Evolutionary conservation across 108 stramenopile genomes (phyloP).

Genomic region (Cyclotella sp.): DNA sequence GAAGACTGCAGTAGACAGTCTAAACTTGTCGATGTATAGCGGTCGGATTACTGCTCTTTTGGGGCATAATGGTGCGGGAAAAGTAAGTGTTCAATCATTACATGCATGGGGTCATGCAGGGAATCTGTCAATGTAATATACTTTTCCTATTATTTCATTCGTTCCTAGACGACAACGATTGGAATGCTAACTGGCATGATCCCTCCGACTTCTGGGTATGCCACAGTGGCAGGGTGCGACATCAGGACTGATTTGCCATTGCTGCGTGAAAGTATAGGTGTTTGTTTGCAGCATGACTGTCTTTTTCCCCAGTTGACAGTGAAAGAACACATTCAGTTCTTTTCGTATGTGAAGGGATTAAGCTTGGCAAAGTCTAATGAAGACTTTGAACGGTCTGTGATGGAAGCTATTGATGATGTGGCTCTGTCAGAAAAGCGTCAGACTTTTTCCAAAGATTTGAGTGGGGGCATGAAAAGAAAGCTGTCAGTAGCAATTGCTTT

Average conservation of each 20-base stretch:
- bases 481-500: constrained; percentile 90
- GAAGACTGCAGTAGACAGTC: constrained; percentile 90
- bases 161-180: constrained; percentile 80
- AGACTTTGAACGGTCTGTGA: constrained; percentile 67
- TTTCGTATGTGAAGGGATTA: constrained; percentile 81
- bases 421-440: constrained; percentile 78
- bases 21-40: constrained; percentile 88
- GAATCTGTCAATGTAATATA: background rate
- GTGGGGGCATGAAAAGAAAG: constrained; percentile 92
- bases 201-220: constrained; percentile 86
- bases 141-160: background rate
- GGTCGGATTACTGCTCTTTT: constrained; percentile 94
- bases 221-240: constrained; percentile 81
- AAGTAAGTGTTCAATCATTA: background rate
- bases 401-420: constrained; percentile 75
- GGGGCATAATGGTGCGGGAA: constrained; percentile 89
- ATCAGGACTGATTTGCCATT: constrained; percentile 66
- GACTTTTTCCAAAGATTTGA: constrained; percentile 77
- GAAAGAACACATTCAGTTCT: constrained; percentile 89
- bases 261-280: constrained; percentile 83
- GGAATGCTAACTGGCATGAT: constrained; percentile 94
- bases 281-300: constrained; percentile 95
- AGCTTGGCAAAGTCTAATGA: constrained; percentile 53
- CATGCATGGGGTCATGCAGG: background rate
- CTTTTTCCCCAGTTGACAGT: constrained; percentile 90